Conservation (phyloP, 805 yeast genomes). For the Ogataea pilisensis region DNA sequence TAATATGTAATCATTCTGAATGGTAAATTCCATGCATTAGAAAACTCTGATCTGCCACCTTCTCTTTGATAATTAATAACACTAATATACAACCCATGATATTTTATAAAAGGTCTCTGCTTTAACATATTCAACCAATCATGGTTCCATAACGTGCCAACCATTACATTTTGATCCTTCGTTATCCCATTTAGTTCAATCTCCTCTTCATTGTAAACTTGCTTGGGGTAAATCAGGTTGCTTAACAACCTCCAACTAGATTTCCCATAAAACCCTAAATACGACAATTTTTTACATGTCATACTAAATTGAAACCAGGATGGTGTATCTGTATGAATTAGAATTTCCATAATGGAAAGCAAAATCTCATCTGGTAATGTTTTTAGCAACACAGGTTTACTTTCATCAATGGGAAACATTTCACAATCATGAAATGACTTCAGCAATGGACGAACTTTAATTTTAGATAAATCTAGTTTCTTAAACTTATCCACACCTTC, state of each 20-base stretch:
- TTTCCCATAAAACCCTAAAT: constrained; percentile 50
- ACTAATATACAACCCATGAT: constrained; percentile 80
- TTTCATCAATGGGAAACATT: constrained; percentile 26
- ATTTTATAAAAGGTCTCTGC: constrained; percentile 73
- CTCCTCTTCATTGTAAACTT: constrained; percentile 45
- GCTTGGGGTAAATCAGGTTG: constrained; percentile 47
- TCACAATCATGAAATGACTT: constrained; percentile 31
- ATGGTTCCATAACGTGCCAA: constrained; percentile 35
- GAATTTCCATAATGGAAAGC: constrained; percentile 42
- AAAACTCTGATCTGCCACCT: constrained; percentile 68
- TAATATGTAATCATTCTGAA: constrained; percentile 83
- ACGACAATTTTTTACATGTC: constrained; percentile 54
- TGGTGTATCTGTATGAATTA: constrained; percentile 48
- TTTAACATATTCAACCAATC: constrained; percentile 50
- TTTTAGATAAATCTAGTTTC: constrained; percentile 36
- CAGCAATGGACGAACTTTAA: constrained; percentile 40
- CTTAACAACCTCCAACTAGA: constrained; percentile 50
- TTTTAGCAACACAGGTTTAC: constrained; percentile 39
- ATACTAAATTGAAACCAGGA: constrained; percentile 62
- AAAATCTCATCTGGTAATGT: constrained; percentile 58
- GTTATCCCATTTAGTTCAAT: constrained; percentile 35
- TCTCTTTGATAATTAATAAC: constrained; percentile 80
- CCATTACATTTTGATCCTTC: constrained; percentile 33
- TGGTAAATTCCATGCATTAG: constrained; percentile 68
- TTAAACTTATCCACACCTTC: constrained; percentile 7